Evolutionary conservation across 208 protist species (phyloP).

Genomic region (Trypanosomatidae sp.): DNA sequence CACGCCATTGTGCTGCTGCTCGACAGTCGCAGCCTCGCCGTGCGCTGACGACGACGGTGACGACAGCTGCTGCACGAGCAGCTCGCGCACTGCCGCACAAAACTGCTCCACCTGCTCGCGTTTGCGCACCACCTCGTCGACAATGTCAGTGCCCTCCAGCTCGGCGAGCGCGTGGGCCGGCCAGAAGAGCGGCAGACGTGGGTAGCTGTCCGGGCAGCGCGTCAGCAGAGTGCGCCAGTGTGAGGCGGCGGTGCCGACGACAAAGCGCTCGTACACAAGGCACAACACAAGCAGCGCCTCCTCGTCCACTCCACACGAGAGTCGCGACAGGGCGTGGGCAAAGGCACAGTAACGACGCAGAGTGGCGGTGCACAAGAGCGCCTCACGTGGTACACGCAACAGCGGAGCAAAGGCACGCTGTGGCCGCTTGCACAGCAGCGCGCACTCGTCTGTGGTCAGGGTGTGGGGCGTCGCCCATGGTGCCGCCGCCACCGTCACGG

Average conservation of each 20-base stretch:
- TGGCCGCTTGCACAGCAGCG: too few relatives aligned
- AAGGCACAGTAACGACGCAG: slow-evolving; percentile 35
- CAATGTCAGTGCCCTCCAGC: slow-evolving; percentile 60
- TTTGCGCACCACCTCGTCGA: slow-evolving; percentile 68
- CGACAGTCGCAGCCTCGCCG: too few relatives aligned
- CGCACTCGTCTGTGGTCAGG: too few relatives aligned
- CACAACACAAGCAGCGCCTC: slow-evolving; percentile 69
- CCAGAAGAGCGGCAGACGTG: slow-evolving; percentile 67
- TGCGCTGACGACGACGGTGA: slow-evolving; percentile 5
- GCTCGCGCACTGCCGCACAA: slow-evolving; percentile 15
- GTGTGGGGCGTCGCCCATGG: too few relatives aligned
- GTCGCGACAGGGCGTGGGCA: slow-evolving; percentile 21
- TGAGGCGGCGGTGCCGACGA: slow-evolving; percentile 23
- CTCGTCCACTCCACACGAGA: slow-evolving; percentile 26
- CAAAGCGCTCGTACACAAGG: slow-evolving; percentile 61
- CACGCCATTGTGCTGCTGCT: too few relatives aligned
- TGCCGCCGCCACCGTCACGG: slow-evolving; percentile 11
- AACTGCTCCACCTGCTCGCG: slow-evolving; percentile 28
- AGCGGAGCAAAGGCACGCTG: slow-evolving; percentile 38
- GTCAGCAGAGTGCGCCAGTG: slow-evolving; percentile 49
- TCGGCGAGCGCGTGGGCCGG: slow-evolving; percentile 38
- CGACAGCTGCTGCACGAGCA: slow-evolving; percentile 21
- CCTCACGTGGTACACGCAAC: slow-evolving; percentile 48
- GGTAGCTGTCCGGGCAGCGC: slow-evolving; percentile 44
- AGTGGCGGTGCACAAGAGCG: slow-evolving; percentile 54